Evolutionary conservation across 331 rosid species (phyloP).

Genomic region (Erythrophleum ivorense): DNA sequence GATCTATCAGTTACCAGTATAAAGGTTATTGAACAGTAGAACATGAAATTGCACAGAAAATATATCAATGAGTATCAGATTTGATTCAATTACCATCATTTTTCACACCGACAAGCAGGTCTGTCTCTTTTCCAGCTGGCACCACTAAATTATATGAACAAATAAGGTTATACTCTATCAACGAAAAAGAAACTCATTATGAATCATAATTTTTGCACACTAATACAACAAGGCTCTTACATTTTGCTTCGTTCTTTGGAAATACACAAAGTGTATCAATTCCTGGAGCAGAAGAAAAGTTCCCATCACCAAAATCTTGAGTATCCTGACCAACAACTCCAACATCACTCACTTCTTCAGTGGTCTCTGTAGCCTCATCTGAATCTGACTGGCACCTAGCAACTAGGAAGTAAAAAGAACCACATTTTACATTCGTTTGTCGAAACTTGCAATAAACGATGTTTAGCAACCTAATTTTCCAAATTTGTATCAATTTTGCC

Average conservation of each 20-base stretch:
- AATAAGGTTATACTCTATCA: slow-evolving; percentile 30
- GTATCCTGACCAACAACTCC: slow-evolving; percentile 83
- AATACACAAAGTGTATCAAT: slow-evolving; percentile 74
- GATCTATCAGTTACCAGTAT: slow-evolving; percentile 10
- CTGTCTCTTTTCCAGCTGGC: slow-evolving; percentile 86
- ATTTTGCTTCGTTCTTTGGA: slow-evolving; percentile 70
- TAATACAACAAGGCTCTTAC: slow-evolving; percentile 40
- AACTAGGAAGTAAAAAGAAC: slow-evolving; percentile 52
- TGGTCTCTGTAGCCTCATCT: slow-evolving; percentile 52
- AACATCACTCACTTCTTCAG: slow-evolving; percentile 69
- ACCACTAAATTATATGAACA: slow-evolving; percentile 63
- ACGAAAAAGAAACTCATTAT: not conserved
- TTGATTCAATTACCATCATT: slow-evolving; percentile 71
- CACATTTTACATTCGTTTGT: not conserved
- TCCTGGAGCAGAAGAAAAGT: slow-evolving; percentile 76
- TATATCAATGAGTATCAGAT: slow-evolving; percentile 5
- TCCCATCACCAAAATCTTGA: slow-evolving; percentile 71
- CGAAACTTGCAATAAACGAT: slow-evolving; percentile 17
- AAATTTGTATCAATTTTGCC: not conserved
- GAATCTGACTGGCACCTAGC: slow-evolving; percentile 76
- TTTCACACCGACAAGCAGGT: slow-evolving; percentile 81
- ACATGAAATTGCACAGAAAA: slow-evolving; percentile 11
- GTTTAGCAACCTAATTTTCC: not conserved
- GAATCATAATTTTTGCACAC: slow-evolving; percentile 1
- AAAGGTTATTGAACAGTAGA: slow-evolving; percentile 5